phyloP scores from a whole-genome alignment of 371 early-diverging fungal species.

The Mortierella sp. region DNA sequence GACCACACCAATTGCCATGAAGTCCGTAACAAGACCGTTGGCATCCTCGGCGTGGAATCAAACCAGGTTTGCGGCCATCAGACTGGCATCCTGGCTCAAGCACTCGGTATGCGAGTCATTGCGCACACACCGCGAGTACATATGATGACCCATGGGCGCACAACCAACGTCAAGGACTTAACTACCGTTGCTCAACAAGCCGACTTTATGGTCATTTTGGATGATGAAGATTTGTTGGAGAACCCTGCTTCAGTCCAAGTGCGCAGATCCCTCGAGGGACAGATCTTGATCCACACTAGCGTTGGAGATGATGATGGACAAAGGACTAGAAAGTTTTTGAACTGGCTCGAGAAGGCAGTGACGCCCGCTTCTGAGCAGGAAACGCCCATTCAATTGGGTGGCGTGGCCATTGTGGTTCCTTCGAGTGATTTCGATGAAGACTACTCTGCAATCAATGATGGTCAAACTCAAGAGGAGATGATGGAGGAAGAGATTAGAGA shows the following conservation, averaged over 20 bases:
- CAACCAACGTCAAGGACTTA: conserved; percentile 52
- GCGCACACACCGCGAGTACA: conserved; percentile 50
- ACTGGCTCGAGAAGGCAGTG: conserved; percentile 50
- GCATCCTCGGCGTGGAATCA: conserved; percentile 46
- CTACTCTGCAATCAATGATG: background rate
- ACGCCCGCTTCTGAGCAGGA: conserved; percentile 29
- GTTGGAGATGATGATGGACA: conserved; percentile 50
- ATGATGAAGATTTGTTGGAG: conserved; percentile 45
- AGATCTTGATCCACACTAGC: conserved; percentile 50
- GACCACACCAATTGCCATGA: conserved; percentile 56
- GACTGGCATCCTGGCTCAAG: conserved; percentile 52
- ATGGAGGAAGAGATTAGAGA: conserved; percentile 34
- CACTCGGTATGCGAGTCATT: conserved; percentile 52
- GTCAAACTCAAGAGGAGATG: conserved; percentile 22
- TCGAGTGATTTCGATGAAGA: conserved; percentile 52
- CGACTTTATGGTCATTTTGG: conserved; percentile 51
- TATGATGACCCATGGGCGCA: conserved; percentile 54
- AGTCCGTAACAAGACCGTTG: conserved; percentile 54
- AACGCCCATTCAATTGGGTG: conserved; percentile 37
- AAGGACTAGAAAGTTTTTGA: conserved; percentile 48
- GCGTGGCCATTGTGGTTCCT: conserved; percentile 51
- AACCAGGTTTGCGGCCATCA: conserved; percentile 46
- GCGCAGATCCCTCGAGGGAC: conserved; percentile 39
- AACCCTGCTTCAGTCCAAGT: conserved; percentile 50
- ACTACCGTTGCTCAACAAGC: conserved; percentile 45